Evolutionary conservation across 164 flowering plant species (phyloP), one percentile per base, ranked within the genome.

Genomic region (Aristolochia fimbriata): DNA sequence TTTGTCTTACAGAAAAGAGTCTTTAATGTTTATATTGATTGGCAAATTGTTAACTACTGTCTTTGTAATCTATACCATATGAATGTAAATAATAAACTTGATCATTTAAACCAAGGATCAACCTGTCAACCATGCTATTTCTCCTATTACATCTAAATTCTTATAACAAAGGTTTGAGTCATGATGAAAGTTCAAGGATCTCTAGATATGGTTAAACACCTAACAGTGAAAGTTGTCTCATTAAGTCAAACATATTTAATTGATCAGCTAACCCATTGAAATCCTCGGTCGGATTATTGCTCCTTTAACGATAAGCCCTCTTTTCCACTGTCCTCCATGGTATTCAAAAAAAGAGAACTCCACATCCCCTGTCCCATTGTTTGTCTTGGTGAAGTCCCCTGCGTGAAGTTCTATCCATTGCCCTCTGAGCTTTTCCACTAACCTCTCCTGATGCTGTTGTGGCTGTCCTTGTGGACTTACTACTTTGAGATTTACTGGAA

Each of bases 311-410:
- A 77, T 31, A 22, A 88, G 77, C 55, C 96, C 90, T 47, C 50
- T 65, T 67, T 88, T 88, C 96, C 92, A 86, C 9, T 59, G 16
- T 17, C 88, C 85, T 12, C 74, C 79, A 55, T 78, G 72, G 41
- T 68, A 64, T 61, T 84, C 90, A 57, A 56, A 73, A 70, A 84
- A 17, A 4, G 77, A 76, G 58, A 82, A 66, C 33, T 78, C 68
- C 15, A 85, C 70, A 11, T 77, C 77, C 53, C 83, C 87, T 1
- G 17, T 41, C 19, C 69, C 65, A 6, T 57, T 68, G 15, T 56
- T 49, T 6, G 69, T 57, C 5, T 70, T 55, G 23, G 9, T 52
- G 49, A 83, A 66, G 55, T 77, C 75, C 0, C 89, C 96, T 2
- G 63, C 81, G 0, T 54, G 55, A 51, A 83, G 76, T 51, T 76